Conservation (phyloP, 2,329 filamentous ascomycete genomes). For the Xylaria sp. region DNA sequence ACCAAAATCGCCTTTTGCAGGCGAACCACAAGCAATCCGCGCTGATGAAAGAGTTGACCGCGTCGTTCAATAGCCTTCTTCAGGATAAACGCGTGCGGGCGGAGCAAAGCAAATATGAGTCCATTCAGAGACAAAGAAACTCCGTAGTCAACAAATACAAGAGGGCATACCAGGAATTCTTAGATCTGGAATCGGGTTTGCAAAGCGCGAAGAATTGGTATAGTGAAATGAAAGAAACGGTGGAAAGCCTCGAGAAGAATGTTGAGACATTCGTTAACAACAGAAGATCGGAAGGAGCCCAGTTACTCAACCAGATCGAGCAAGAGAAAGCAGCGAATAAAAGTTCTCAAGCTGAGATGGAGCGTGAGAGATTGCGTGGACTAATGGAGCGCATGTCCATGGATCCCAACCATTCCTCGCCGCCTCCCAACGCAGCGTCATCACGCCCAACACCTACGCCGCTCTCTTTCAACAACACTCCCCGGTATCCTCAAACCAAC, state of each 20-base stretch:
- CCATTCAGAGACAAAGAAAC: slow-evolving; percentile 83
- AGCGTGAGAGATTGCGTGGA: slow-evolving; percentile 84
- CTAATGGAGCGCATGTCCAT: slow-evolving; percentile 97
- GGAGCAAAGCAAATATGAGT: slow-evolving; percentile 95
- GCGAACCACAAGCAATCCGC: slow-evolving; percentile 95
- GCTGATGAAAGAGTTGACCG: slow-evolving; percentile 93
- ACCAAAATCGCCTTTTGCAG: slow-evolving; percentile 90
- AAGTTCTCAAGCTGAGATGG: slow-evolving; percentile 75
- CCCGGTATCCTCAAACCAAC: slow-evolving; percentile 65
- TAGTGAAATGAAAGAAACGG: slow-evolving; percentile 92
- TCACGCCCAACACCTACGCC: slow-evolving; percentile 58
- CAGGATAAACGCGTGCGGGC: slow-evolving; percentile 94
- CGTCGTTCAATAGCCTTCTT: slow-evolving; percentile 84
- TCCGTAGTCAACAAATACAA: slow-evolving; percentile 88
- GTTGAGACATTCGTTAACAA: slow-evolving; percentile 98
- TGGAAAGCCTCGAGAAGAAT: slow-evolving; percentile 92
- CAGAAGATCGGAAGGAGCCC: slow-evolving; percentile 87
- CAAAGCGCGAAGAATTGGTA: slow-evolving; percentile 94
- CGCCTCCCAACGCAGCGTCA: slow-evolving; percentile 53
- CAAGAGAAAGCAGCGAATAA: slow-evolving; percentile 74
- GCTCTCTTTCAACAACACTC: slow-evolving; percentile 59
- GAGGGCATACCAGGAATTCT: slow-evolving; percentile 90
- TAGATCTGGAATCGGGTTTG: slow-evolving; percentile 87
- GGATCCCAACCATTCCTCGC: slow-evolving; percentile 64
- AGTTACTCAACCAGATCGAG: slow-evolving; percentile 89